Base-by-base conservation (phyloP, 2,329 filamentous ascomycete genomes). In the Conoideocrella luteorostrata region DNA sequence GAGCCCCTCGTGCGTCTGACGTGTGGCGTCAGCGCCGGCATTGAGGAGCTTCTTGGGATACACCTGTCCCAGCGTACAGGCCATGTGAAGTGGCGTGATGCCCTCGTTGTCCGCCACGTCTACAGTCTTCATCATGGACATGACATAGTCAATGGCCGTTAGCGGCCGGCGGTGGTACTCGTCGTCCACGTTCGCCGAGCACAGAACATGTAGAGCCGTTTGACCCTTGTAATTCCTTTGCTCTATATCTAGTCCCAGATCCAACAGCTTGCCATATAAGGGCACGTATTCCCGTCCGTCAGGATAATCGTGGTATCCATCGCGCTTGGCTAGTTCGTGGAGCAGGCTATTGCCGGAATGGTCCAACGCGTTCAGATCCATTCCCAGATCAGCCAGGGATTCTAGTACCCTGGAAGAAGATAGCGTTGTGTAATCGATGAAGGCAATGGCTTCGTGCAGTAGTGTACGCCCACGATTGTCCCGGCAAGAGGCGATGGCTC, bases 1-100 rank as follows among this genome's bases (percentile, higher is more conserved):
- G 33, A 62, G 51, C 0, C 61, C 61, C 12, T 65, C 57, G 6
- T 55, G n/a, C 1, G 64, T 68, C 2, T 41, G 22, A 10, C 52
- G 51, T 4, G 37, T 45, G 4, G 60, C 49, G 50, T 69, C 53
- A 1, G 65, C 65, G 5, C 30, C 30, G 7, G 7, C n/a, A 7
- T 33, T 17, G n/a, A 33, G 30, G 6, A 33, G 30, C 30, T 15
- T 7, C 30, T 15, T 7, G n/a, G 30, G 13, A 7, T 33, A 15
- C 7, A 6, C 7, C n/a, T 33, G 13, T 12, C 6, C n/a, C 6
- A 10, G n/a, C 6, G 7, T 15, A 7, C 7, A 9, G 7, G 30
- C 30, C 30, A 15, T n/a, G 30, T 33, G 30, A 2, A 33, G n/a
- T 17, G 30, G 7, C n/a, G 7, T 9, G n/a, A 7, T 2, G n/a